These are phyloP conservation scores for Drosera capensis DNA, from an alignment of 148 eudicot species.

Conservation along the genomic window DNA sequence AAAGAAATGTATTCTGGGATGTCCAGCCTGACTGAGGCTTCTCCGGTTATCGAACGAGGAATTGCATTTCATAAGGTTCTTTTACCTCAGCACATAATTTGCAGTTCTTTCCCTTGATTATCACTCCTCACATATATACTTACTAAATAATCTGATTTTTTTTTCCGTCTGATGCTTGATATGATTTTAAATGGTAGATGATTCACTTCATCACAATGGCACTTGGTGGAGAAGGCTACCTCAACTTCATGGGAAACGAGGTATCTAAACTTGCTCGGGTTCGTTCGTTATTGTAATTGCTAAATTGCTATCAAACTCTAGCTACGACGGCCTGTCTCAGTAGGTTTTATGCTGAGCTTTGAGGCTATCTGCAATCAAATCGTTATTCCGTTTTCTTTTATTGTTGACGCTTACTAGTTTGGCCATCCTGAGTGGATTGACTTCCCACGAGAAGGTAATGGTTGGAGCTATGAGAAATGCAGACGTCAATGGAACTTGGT, in stretches of 20 bases:
- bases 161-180: background rate
- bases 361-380: background rate
- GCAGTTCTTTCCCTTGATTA: background rate
- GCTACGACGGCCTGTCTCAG: background rate
- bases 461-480: constrained; percentile 85
- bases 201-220: constrained; percentile 96
- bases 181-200: constrained; percentile 38
- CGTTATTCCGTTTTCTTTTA: constrained; percentile 4
- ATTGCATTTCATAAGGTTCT: constrained; percentile 95
- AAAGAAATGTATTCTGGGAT: constrained; percentile 90
- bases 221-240: constrained; percentile 97
- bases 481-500: constrained; percentile 96
- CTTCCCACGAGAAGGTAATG: constrained; percentile 94
- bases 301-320: background rate
- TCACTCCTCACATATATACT: background rate
- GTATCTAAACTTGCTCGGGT: constrained; percentile 12
- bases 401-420: constrained; percentile 40
- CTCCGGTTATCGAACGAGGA: constrained; percentile 77
- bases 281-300: background rate
- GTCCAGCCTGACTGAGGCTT: constrained; percentile 67
- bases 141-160: background rate
- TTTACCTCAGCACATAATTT: too few species aligned
- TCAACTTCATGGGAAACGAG: constrained; percentile 99
- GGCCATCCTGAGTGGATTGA: constrained; percentile 99
- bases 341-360: background rate